Evolutionary conservation across 768 basidiomycete genomes (phyloP).

Genomic region (Suillus luteus): DNA sequence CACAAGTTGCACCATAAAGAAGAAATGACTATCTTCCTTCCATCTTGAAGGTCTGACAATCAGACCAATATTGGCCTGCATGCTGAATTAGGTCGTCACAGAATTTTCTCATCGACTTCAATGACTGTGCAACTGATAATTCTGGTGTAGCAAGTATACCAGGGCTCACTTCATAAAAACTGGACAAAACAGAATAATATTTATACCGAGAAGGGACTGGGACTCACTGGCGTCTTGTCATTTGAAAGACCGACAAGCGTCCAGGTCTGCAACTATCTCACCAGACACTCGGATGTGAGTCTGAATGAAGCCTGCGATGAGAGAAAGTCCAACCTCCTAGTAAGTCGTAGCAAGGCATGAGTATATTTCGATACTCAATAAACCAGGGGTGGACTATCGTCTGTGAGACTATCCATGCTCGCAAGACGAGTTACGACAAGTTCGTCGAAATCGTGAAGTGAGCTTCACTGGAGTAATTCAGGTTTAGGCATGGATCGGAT

Average conservation of each 20-base stretch:
- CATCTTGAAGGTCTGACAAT: neutral
- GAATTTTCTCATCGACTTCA: neutral
- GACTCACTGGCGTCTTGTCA: neutral
- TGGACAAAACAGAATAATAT: neutral
- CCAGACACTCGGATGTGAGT: neutral
- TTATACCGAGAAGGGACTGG: neutral
- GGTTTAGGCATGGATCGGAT: neutral
- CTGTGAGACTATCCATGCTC: neutral
- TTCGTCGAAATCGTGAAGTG: neutral
- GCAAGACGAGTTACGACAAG: neutral
- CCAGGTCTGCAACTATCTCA: neutral
- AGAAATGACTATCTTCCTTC: neutral
- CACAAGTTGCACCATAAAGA: neutral
- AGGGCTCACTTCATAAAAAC: neutral
- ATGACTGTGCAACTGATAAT: no score
- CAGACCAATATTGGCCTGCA: neutral
- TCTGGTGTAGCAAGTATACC: neutral
- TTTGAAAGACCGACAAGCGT: neutral
- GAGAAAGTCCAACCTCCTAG: neutral
- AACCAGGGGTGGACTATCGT: neutral
- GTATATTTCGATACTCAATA: neutral
- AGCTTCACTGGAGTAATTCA: neutral
- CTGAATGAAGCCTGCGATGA: neutral
- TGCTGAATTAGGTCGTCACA: neutral
- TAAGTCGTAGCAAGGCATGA: neutral